These are phyloP conservation scores for Diaporthe citriasiana DNA, from an alignment of 2,329 filamentous ascomycete species.

Conservation along the genomic window DNA sequence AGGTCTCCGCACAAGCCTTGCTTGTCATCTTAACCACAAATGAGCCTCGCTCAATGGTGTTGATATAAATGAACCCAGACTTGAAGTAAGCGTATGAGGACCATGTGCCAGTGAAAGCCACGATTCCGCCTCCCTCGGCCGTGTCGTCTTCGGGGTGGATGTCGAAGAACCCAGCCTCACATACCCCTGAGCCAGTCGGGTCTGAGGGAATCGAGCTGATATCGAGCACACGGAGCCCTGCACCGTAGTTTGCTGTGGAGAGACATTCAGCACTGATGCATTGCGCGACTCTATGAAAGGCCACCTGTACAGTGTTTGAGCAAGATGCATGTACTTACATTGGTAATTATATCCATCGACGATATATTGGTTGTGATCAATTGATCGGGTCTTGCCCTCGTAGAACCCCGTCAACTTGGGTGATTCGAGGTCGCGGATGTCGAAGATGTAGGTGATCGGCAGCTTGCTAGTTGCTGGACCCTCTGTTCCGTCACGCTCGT, in stretches of 20 bases:
- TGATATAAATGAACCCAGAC: slow-evolving; percentile 64
- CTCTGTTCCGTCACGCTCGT: slow-evolving; percentile 57
- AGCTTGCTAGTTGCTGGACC: slow-evolving; percentile 58
- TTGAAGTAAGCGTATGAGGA: slow-evolving; percentile 63
- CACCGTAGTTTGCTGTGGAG: slow-evolving; percentile 59
- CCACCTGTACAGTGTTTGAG: too few relatives aligned
- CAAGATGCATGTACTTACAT: background rate
- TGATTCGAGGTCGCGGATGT: slow-evolving; percentile 59
- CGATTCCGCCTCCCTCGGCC: slow-evolving; percentile 53
- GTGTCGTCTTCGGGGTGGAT: slow-evolving; percentile 65
- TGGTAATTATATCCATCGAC: slow-evolving; percentile 61
- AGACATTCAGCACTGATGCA: background rate
- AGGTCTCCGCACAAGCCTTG: background rate
- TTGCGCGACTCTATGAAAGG: rapidly evolving
- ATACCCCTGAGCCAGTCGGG: slow-evolving; percentile 60
- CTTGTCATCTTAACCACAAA: slow-evolving; percentile 59
- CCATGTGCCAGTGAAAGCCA: slow-evolving; percentile 62
- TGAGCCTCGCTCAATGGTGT: slow-evolving; percentile 66
- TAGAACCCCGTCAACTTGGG: slow-evolving; percentile 60
- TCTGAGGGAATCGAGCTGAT: slow-evolving; percentile 54
- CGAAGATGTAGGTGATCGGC: slow-evolving; percentile 66
- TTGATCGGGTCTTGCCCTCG: slow-evolving; percentile 56
- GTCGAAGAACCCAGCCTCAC: slow-evolving; percentile 65
- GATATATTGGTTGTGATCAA: slow-evolving; percentile 66
- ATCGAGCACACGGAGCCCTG: slow-evolving; percentile 61